These are phyloP conservation scores for Ophiocordyceps australis DNA, from an alignment of 2,329 filamentous ascomycete genomes.

Conservation along the genomic window DNA sequence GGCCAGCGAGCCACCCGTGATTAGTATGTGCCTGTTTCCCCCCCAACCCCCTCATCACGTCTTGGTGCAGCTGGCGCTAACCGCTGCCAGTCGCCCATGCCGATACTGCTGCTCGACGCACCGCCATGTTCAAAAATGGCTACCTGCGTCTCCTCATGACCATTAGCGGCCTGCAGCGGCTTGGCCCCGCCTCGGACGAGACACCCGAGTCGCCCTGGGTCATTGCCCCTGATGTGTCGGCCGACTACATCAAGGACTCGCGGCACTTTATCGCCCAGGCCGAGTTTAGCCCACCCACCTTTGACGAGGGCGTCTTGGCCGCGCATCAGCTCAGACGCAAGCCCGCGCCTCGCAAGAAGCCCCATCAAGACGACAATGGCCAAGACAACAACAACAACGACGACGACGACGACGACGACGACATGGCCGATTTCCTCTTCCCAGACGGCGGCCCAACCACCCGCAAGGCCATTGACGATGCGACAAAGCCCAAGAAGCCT, in stretches of 20 bases:
- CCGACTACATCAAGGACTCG: conserved; percentile 47
- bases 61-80: conserved; percentile 9
- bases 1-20: conserved; percentile 12
- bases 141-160: conserved; percentile 73
- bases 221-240: conserved; percentile 46
- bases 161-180: conserved; percentile 50
- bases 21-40: conserved; percentile 11
- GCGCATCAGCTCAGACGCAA: conserved; percentile 68
- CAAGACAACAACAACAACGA: conserved; percentile 38
- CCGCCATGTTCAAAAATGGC: conserved; percentile 75
- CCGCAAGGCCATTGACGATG: conserved; percentile 30
- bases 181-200: conserved; percentile 39
- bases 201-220: conserved; percentile 63
- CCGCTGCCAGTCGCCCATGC: conserved; percentile 34
- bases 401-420: conserved; percentile 42
- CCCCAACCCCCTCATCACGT: conserved; percentile 2
- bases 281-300: conserved; percentile 60
- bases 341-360: conserved; percentile 31
- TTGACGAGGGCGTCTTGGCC: conserved; percentile 57
- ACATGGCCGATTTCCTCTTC: conserved; percentile 43
- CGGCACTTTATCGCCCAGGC: conserved; percentile 59
- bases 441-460: conserved; percentile 47
- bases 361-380: conserved; percentile 52
- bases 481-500: conserved; percentile 37
- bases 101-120: conserved; percentile 46